These are phyloP conservation scores for Digitaria exilis DNA, from an alignment of 202 grass and related monocot genomes.

Conservation along the genomic window DNA sequence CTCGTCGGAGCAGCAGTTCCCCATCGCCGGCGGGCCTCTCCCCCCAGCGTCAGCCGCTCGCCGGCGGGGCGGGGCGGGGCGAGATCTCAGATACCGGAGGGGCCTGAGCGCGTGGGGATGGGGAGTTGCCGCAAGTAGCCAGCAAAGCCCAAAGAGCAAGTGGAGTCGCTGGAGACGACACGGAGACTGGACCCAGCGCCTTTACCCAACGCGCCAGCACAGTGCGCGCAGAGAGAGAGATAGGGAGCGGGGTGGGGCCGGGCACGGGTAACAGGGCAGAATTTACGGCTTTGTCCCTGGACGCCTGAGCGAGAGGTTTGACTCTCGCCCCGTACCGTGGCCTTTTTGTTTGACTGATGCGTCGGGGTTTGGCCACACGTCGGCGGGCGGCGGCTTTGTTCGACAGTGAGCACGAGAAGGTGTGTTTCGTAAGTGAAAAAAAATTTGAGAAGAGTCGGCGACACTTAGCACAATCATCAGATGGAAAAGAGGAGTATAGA, in stretches of 20 bases:
- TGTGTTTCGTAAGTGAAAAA: no score
- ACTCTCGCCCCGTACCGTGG: not conserved
- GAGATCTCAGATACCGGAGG: constrained; percentile 38
- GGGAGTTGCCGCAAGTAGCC: constrained; percentile 20
- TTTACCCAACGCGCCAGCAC: not conserved
- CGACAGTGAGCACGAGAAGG: no score
- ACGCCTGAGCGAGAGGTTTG: constrained; percentile 21
- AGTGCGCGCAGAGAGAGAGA: not conserved
- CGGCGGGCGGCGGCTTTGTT: no score
- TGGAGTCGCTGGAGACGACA: constrained; percentile 43
- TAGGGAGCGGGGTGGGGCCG: not conserved
- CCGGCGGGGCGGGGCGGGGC: constrained; percentile 15
- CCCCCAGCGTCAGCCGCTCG: not conserved
- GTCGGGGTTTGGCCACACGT: not conserved
- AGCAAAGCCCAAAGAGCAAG: not conserved
- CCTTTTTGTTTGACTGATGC: not conserved
- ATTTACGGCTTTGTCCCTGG: constrained; percentile 43
- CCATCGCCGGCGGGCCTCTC: constrained; percentile 45
- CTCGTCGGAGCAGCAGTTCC: constrained; percentile 92
- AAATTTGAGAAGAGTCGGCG: no score
- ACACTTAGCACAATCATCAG: no score
- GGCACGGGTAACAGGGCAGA: not conserved
- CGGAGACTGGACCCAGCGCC: constrained; percentile 45
- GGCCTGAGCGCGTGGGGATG: constrained; percentile 17
- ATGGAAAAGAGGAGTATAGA: no score